A percentile compares a stretch with the other conserved stretches of the same genome.
These are phyloP conservation scores for Didymella pinodella DNA, from an alignment of 2,329 filamentous ascomycete species.

Conservation along the genomic window DNA sequence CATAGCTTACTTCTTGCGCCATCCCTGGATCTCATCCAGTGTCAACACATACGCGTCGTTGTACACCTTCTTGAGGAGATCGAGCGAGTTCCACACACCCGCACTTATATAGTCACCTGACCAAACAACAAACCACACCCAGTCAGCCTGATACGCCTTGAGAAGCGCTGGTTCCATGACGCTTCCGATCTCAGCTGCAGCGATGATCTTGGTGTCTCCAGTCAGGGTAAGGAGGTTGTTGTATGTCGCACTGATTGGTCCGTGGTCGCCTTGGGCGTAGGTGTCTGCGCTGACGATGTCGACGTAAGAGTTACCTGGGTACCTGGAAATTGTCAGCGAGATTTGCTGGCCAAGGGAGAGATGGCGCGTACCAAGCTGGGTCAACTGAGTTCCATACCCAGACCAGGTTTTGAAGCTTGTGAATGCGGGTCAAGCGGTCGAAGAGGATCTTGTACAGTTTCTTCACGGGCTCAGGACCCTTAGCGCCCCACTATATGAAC, in stretches of 20 bases:
- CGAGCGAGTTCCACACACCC: constrained; percentile 53
- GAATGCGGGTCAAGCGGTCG: constrained; percentile 55
- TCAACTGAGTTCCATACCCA: constrained; percentile 61
- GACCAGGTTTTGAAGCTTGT: constrained; percentile 58
- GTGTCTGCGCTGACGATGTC: constrained; percentile 59
- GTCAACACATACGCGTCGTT: constrained; percentile 39
- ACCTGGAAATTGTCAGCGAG: constrained; percentile 24
- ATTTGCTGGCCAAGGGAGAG: too few species aligned
- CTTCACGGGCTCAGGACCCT: constrained; percentile 57
- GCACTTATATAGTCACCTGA: constrained; percentile 55
- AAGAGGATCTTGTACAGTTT: constrained; percentile 56
- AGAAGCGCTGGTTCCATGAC: constrained; percentile 55
- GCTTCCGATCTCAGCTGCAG: constrained; percentile 58
- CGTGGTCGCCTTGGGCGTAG: constrained; percentile 55
- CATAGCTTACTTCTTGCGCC: constrained; percentile 18
- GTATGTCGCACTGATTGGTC: constrained; percentile 56
- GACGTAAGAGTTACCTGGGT: constrained; percentile 57
- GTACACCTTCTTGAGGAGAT: constrained; percentile 51
- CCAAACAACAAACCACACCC: constrained; percentile 61
- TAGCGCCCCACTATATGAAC: constrained; percentile 55
- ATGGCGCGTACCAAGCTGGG: constrained; percentile 47
- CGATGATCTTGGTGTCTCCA: constrained; percentile 58
- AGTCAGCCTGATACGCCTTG: constrained; percentile 57
- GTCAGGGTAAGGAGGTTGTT: constrained; percentile 55
- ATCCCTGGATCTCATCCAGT: constrained; percentile 42